Percentiles rank a stretch among this genome's conserved stretches.
phyloP scores from a whole-genome alignment of 2,329 filamentous ascomycete genomes.

The Periglandula ipomoeae region DNA sequence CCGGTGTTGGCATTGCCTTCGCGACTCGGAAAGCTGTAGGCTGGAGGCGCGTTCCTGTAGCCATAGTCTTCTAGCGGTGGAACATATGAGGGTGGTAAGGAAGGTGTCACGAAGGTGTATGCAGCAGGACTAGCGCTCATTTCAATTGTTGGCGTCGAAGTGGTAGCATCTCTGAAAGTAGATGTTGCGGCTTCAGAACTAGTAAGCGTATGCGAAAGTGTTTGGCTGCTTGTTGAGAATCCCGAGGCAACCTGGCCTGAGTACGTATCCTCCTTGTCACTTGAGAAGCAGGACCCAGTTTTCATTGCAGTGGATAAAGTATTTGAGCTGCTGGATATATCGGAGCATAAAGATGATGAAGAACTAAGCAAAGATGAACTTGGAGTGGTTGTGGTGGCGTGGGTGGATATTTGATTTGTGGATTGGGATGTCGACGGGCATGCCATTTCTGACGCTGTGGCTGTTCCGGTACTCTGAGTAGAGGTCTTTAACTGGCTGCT shows the following conservation, averaged over 20 bases:
- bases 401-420: neutral
- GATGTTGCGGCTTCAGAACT: neutral
- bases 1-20: neutral
- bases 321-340: neutral
- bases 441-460: neutral
- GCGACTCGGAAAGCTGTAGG: neutral
- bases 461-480: neutral
- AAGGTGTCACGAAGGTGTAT: slow-evolving; percentile 4
- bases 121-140: slow-evolving; percentile 1
- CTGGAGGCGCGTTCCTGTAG: slow-evolving; percentile 5
- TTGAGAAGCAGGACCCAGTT: neutral
- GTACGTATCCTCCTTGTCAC: neutral
- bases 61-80: slow-evolving; percentile 10
- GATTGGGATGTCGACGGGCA: slow-evolving; percentile 1
- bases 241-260: neutral
- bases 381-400: neutral
- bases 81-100: slow-evolving; percentile 7
- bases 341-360: slow-evolving; percentile 1
- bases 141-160: neutral
- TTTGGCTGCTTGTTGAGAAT: neutral
- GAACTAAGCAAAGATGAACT: neutral
- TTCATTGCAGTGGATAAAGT: neutral
- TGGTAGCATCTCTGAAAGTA: neutral
- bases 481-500: neutral
- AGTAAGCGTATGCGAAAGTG: neutral